Percentiles rank a stretch among this genome's conserved stretches.
phyloP scores from a whole-genome alignment of 257 asterid species.

The Anisodus tanguticus region DNA sequence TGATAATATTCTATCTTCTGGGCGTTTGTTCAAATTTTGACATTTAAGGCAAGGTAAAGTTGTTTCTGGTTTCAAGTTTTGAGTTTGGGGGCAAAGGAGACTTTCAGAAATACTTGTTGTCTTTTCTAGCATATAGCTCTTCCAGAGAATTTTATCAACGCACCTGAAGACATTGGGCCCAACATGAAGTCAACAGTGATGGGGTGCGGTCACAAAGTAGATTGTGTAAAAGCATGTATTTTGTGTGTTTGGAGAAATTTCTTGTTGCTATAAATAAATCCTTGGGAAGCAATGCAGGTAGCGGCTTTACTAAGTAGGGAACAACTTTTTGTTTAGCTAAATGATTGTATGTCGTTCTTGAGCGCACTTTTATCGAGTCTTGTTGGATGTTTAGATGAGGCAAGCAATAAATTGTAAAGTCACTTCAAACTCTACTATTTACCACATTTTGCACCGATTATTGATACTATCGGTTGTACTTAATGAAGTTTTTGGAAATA shows the following conservation, averaged over 20 bases:
- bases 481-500: conserved; percentile 1
- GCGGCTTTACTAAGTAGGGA: background rate
- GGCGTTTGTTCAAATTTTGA: conserved; percentile 16
- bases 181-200: background rate
- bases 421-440: background rate
- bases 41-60: conserved; percentile 1
- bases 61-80: conserved; percentile 11
- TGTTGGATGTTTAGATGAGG: conserved; percentile 1
- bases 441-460: background rate
- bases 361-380: background rate
- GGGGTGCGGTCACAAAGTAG: conserved; percentile 20
- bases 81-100: background rate
- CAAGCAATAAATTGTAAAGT: conserved; percentile 13
- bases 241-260: background rate
- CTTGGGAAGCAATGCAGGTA: background rate
- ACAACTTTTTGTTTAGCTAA: background rate
- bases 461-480: background rate
- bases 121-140: conserved; percentile 24
- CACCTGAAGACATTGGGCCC: background rate
- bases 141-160: conserved; percentile 18
- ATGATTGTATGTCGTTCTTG: background rate
- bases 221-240: conserved; percentile 16
- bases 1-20: background rate
- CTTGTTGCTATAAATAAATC: background rate
- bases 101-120: background rate